Conservation (phyloP, 768 basidiomycete species). For the Suillus decipiens region DNA sequence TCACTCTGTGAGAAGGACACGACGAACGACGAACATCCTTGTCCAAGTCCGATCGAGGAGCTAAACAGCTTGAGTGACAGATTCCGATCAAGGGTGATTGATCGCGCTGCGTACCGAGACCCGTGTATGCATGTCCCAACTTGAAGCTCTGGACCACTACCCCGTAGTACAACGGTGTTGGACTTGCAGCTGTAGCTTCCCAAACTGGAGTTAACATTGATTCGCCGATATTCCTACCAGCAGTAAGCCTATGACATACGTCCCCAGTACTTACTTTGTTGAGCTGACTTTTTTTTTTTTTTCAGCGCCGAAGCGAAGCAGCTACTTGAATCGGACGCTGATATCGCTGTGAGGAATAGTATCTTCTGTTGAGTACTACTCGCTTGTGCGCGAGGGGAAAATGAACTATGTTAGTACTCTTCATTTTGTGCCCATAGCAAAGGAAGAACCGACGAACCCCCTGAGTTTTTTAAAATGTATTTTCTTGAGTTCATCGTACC, state of each 20-base stretch:
- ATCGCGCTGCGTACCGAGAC: constrained; percentile 28
- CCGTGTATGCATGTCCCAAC: constrained; percentile 13
- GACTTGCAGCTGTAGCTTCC: constrained; percentile 26
- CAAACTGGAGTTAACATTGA: constrained; percentile 25
- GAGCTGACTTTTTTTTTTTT: not conserved
- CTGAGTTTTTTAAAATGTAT: not conserved
- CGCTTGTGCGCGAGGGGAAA: constrained; percentile 35
- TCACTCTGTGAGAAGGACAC: constrained; percentile 31
- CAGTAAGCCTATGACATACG: constrained; percentile 15
- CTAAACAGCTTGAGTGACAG: constrained; percentile 32
- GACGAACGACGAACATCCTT: constrained; percentile 23
- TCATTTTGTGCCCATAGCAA: not conserved
- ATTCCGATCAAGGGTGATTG: constrained; percentile 30
- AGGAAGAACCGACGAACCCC: not conserved
- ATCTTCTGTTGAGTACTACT: constrained; percentile 34
- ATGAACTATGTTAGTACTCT: constrained; percentile 23
- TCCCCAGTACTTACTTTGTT: not conserved
- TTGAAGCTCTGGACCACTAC: no score
- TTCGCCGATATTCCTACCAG: constrained; percentile 27
- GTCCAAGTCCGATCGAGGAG: constrained; percentile 30
- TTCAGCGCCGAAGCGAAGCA: constrained; percentile 19
- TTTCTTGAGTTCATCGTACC: not conserved
- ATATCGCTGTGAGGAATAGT: constrained; percentile 28
- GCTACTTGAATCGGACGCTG: constrained; percentile 19
- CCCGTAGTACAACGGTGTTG: no score